Percentiles rank a stretch among this genome's conserved stretches.
phyloP scores from a whole-genome alignment of 306 rosid species.

The Oxytropis ochrocephala region DNA sequence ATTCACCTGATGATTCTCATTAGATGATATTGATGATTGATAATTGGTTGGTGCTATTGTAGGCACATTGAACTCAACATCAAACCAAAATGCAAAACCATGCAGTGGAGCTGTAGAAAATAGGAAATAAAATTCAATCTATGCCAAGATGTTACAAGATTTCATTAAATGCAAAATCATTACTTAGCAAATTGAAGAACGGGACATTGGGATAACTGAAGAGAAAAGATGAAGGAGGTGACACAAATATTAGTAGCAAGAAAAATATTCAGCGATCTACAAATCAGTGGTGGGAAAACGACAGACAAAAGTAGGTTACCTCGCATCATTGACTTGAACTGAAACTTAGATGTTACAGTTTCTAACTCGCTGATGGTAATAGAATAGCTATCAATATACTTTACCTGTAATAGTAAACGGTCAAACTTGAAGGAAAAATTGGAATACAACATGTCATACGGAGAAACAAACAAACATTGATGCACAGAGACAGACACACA shows the following conservation, averaged over 20 bases:
- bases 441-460: neutral
- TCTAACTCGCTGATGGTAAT: slow-evolving; percentile 68
- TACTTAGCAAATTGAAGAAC: neutral
- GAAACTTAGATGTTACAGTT: slow-evolving; percentile 58
- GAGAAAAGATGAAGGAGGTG: neutral
- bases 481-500: neutral
- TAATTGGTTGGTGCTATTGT: slow-evolving; percentile 35
- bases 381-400: slow-evolving; percentile 70
- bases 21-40: slow-evolving; percentile 25
- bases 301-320: slow-evolving; percentile 41
- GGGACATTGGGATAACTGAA: neutral
- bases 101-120: slow-evolving; percentile 84
- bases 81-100: slow-evolving; percentile 99
- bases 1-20: slow-evolving; percentile 49
- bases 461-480: neutral
- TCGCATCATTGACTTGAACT: slow-evolving; percentile 97
- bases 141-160: neutral
- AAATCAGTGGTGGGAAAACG: slow-evolving; percentile 6
- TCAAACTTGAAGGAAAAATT: neutral
- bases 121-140: slow-evolving; percentile 1
- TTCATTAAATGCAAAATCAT: neutral
- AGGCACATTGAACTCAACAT: slow-evolving; percentile 86
- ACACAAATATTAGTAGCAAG: neutral
- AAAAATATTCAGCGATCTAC: neutral
- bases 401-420: slow-evolving; percentile 47